These are phyloP conservation scores for Chlamydomonas incerta DNA, from an alignment of 139 green algal species.

Conservation along the genomic window DNA sequence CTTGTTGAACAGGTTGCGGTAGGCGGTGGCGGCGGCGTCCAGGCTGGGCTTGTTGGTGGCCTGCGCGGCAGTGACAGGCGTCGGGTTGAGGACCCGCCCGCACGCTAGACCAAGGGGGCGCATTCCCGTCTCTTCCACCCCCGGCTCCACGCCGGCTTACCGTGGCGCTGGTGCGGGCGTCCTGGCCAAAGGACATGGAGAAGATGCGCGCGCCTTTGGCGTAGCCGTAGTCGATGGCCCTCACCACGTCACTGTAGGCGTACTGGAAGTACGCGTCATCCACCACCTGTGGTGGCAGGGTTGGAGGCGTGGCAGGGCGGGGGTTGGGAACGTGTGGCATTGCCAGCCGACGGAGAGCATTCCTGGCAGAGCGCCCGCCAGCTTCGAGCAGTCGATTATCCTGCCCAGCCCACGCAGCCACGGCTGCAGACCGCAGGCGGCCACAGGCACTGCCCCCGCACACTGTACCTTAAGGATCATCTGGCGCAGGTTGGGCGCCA, in stretches of 20 bases:
- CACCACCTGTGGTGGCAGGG: too few species aligned
- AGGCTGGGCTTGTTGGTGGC: not conserved
- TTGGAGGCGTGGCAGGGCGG: too few species aligned
- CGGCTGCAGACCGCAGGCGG: too few species aligned
- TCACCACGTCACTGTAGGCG: constrained; percentile 23
- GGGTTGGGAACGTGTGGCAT: too few species aligned
- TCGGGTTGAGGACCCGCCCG: too few species aligned
- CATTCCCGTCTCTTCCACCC: too few species aligned
- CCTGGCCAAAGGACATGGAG: constrained; percentile 31
- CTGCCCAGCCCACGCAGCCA: too few species aligned
- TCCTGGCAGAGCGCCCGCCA: too few species aligned
- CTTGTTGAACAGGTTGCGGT: constrained; percentile 14
- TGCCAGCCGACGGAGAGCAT: too few species aligned
- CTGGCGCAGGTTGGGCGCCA: constrained; percentile 18
- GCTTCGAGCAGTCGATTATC: too few species aligned
- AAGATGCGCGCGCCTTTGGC: constrained; percentile 41
- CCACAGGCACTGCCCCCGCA: not conserved
- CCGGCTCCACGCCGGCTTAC: not conserved
- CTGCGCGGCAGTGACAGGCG: too few species aligned
- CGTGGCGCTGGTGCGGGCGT: constrained; percentile 1
- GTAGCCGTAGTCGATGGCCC: constrained; percentile 30
- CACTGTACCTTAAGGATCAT: constrained; percentile 31
- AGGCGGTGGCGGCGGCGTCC: constrained; percentile 15
- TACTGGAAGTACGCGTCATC: not conserved
- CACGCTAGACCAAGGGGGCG: too few species aligned